Conservation (phyloP, 1,139 yeast genomes). For the Pichia sp. region DNA sequence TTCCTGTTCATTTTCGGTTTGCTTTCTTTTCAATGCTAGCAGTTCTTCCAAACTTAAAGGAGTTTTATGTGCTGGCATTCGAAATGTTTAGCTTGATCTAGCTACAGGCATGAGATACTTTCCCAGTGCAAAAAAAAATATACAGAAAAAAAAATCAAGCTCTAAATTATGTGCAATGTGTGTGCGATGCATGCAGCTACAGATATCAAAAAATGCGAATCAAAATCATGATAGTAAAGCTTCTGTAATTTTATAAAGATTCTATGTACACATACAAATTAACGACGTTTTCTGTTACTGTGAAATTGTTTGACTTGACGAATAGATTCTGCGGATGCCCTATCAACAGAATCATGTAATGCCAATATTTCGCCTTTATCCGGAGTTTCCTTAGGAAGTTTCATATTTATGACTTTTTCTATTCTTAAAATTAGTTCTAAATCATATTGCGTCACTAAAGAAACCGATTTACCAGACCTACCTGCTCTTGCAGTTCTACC, state of each 20-base stretch:
- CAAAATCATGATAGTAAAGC: not conserved
- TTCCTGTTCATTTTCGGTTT: not conserved
- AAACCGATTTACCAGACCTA: slow-evolving; percentile 83
- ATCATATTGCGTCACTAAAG: slow-evolving; percentile 92
- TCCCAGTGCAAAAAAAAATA: not conserved
- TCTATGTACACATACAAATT: not conserved
- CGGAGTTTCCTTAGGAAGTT: slow-evolving; percentile 76
- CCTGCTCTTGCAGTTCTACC: slow-evolving; percentile 99
- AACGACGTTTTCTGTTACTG: slow-evolving; percentile 32
- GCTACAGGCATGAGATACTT: not conserved
- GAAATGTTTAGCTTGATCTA: too few relatives aligned
- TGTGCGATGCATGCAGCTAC: too few relatives aligned
- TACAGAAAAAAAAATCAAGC: not conserved
- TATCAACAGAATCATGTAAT: slow-evolving; percentile 80
- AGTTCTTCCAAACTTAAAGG: slow-evolving; percentile 32
- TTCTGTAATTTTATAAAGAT: not conserved
- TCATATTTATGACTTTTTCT: slow-evolving; percentile 77
- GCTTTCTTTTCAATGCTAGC: slow-evolving; percentile 2
- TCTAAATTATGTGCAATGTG: not conserved
- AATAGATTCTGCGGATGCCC: slow-evolving; percentile 87
- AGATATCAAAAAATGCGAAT: too few relatives aligned
- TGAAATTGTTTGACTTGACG: slow-evolving; percentile 75
- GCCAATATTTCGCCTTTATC: slow-evolving; percentile 73
- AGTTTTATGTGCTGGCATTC: slow-evolving; percentile 9
- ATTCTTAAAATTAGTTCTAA: slow-evolving; percentile 80